Evolutionary conservation across 257 asterid genomes (phyloP).

Genomic region (Solanum neorickii): DNA sequence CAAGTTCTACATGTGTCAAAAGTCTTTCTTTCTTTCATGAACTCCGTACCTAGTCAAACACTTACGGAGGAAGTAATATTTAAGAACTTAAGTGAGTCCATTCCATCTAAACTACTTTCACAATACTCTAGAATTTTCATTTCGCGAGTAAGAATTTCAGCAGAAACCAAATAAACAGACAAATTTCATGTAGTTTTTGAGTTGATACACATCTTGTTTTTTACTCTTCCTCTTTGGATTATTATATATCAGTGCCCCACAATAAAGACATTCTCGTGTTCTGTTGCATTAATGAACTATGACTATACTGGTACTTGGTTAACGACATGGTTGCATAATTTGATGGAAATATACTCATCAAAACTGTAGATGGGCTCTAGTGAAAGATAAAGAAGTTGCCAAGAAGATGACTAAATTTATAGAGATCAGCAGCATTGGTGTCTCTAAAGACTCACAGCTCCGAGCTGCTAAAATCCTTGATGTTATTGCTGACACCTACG

Average conservation of each 20-base stretch:
- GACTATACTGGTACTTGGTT: background rate
- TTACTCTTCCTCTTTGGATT: background rate
- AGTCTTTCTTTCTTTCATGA: background rate
- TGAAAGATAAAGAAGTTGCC: slow-evolving; percentile 64
- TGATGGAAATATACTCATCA: background rate
- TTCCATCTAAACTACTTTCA: background rate
- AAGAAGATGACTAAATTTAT: slow-evolving; percentile 70
- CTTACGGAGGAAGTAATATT: background rate
- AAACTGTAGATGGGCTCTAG: slow-evolving; percentile 79
- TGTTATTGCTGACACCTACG: slow-evolving; percentile 46
- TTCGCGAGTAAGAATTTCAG: background rate
- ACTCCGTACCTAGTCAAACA: background rate
- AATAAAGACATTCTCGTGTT: background rate
- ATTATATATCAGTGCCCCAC: background rate
- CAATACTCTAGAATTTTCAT: background rate
- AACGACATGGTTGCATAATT: background rate
- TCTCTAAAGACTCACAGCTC: slow-evolving; percentile 83
- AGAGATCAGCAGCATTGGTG: slow-evolving; percentile 71
- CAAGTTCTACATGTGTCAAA: background rate
- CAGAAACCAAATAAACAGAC: background rate
- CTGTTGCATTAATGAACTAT: background rate
- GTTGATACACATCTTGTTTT: background rate
- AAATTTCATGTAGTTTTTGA: background rate
- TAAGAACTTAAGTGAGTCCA: background rate
- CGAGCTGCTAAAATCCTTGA: slow-evolving; percentile 75